Conservation (phyloP, 1,284 basidiomycete species). For the Pseudozyma thailandica region DNA sequence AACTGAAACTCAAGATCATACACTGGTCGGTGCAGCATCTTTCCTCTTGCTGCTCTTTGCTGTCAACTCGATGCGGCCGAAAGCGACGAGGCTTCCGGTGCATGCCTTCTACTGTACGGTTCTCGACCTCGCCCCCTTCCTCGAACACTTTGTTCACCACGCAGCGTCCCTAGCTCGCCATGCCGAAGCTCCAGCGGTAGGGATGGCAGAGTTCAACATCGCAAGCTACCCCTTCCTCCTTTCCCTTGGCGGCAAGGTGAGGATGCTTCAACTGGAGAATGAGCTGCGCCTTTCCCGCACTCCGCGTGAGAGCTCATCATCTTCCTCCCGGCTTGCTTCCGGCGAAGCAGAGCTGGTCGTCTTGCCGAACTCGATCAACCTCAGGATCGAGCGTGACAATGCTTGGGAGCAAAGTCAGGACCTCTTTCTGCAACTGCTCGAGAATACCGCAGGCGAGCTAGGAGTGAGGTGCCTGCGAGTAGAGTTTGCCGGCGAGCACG, state of each 20-base stretch:
- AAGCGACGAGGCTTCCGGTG: slow-evolving; percentile 3
- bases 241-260: slow-evolving; percentile 48
- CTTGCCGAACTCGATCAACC: slow-evolving; percentile 13
- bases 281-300: slow-evolving; percentile 26
- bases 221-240: slow-evolving; percentile 38
- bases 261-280: slow-evolving; percentile 49
- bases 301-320: background rate
- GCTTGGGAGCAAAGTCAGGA: slow-evolving; percentile 29
- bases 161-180: slow-evolving; percentile 12
- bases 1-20: slow-evolving; percentile 24
- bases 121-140: slow-evolving; percentile 40
- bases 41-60: slow-evolving; percentile 32
- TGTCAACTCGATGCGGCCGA: slow-evolving; percentile 16
- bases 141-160: slow-evolving; percentile 41
- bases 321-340: background rate
- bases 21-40: slow-evolving; percentile 14
- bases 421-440: slow-evolving; percentile 27
- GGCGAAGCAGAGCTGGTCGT: slow-evolving; percentile 22
- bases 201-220: slow-evolving; percentile 38
- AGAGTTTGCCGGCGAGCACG: slow-evolving; percentile 48
- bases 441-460: slow-evolving; percentile 5
- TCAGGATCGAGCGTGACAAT: slow-evolving; percentile 20
- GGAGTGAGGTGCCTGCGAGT: slow-evolving; percentile 37
- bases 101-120: slow-evolving; percentile 46
- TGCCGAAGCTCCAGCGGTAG: background rate